These are phyloP conservation scores for Coemansia sp. DNA, from an alignment of 192 early-diverging fungal species.

Conservation along the genomic window DNA sequence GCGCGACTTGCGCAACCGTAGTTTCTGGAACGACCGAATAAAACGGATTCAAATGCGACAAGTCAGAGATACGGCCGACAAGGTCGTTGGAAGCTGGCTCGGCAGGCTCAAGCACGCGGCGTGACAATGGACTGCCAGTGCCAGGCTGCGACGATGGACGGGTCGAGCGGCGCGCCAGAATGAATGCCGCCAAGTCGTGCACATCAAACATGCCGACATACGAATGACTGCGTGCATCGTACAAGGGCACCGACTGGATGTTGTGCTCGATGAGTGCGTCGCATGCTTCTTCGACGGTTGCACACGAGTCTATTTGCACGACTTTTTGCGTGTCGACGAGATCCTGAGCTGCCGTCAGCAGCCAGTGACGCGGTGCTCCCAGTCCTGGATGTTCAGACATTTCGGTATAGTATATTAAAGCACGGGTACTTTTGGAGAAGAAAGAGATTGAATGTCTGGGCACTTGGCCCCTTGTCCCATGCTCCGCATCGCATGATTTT, in stretches of 20 bases:
- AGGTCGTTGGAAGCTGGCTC: background rate
- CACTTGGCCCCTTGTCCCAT: background rate
- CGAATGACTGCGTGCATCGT: constrained; percentile 57
- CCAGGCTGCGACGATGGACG: background rate
- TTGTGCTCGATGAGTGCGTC: constrained; percentile 69
- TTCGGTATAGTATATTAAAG: background rate
- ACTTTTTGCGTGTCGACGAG: constrained; percentile 65
- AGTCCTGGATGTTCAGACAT: constrained; percentile 29
- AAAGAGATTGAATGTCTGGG: background rate
- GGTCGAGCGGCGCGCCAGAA: constrained; percentile 43
- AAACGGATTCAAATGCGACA: constrained; percentile 82
- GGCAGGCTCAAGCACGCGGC: background rate
- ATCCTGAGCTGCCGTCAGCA: constrained; percentile 58
- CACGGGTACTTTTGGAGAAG: too few relatives aligned
- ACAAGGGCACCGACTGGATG: constrained; percentile 81
- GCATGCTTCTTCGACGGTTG: constrained; percentile 71
- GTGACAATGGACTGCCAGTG: constrained; percentile 7
- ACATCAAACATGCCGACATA: constrained; percentile 89
- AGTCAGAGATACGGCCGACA: constrained; percentile 53
- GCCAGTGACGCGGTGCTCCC: constrained; percentile 61
- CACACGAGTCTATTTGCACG: constrained; percentile 61
- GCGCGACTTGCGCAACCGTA: constrained; percentile 66
- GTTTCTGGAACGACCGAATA: constrained; percentile 78
- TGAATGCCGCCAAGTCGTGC: constrained; percentile 76
- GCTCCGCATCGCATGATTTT: background rate